A percentile compares a stretch with the other conserved stretches of the same genome.
These are phyloP conservation scores for Clausena lansium DNA, from an alignment of 345 rosid species.

Conservation along the genomic window DNA sequence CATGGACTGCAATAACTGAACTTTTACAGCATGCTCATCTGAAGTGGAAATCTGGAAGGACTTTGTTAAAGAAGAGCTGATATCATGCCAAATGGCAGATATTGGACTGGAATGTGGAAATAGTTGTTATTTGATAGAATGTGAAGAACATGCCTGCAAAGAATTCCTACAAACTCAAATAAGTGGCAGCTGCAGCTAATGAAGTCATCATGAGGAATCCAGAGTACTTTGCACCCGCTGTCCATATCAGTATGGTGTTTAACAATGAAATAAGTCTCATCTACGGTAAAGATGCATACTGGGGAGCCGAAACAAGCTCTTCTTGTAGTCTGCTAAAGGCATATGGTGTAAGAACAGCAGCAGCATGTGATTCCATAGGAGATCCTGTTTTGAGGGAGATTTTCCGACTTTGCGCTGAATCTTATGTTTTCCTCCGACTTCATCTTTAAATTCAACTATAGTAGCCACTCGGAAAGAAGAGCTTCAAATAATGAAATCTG, in stretches of 20 bases:
- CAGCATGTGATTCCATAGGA: conserved; percentile 63
- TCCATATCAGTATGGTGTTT: conserved; percentile 50
- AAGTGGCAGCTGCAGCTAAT: conserved; percentile 58
- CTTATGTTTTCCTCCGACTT: conserved; percentile 42
- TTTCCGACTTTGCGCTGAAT: conserved; percentile 35
- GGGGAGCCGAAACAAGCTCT: conserved; percentile 63
- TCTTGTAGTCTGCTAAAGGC: conserved; percentile 60
- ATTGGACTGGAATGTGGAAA: conserved; percentile 57
- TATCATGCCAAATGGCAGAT: conserved; percentile 44
- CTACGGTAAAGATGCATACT: conserved; percentile 43
- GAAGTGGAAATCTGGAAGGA: conserved; percentile 23
- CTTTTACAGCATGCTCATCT: conserved; percentile 36
- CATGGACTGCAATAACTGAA: conserved; percentile 51
- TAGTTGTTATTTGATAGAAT: conserved; percentile 58
- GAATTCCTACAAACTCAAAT: conserved; percentile 58
- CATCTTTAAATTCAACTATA: conserved; percentile 36
- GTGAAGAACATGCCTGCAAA: conserved; percentile 59
- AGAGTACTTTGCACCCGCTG: conserved; percentile 52
- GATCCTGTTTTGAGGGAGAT: conserved; percentile 57
- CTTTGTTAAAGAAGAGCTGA: conserved; percentile 18
- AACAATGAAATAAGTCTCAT: conserved; percentile 48
- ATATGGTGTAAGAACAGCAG: conserved; percentile 54
- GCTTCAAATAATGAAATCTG: neutral
- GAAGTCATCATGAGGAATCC: conserved; percentile 51
- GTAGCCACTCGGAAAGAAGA: conserved; percentile 39